These are phyloP conservation scores for Tuber calosporum DNA, from an alignment of 495 filamentous ascomycete species.

Conservation along the genomic window DNA sequence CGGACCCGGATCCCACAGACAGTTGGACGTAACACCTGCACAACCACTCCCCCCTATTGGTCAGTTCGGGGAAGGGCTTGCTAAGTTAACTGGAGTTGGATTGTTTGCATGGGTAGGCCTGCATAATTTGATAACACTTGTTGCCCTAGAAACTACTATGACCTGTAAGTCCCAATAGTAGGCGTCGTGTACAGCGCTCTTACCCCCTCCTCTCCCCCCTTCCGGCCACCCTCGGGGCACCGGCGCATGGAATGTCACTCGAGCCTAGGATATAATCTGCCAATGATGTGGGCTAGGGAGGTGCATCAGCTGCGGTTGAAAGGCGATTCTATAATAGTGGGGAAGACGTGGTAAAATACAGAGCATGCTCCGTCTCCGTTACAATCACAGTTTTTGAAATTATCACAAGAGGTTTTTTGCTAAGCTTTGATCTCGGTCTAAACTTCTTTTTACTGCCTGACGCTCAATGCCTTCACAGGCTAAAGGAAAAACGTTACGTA, in stretches of 20 bases:
- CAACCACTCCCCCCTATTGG: neutral
- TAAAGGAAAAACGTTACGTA: too few relatives aligned
- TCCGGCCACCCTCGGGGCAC: neutral
- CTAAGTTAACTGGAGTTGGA: neutral
- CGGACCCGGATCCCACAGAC: neutral
- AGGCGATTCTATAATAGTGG: neutral
- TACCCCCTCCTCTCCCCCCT: neutral
- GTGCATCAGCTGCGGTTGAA: neutral
- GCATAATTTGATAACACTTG: neutral
- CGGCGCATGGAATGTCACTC: neutral
- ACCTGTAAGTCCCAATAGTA: neutral
- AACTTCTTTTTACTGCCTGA: too few relatives aligned
- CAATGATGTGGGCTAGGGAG: neutral
- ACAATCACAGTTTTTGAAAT: too few relatives aligned
- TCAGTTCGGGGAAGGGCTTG: neutral
- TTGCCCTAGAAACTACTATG: neutral
- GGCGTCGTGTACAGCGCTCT: neutral
- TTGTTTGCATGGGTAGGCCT: neutral
- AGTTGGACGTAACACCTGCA: neutral
- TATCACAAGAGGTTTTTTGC: too few relatives aligned
- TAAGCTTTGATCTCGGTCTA: too few relatives aligned
- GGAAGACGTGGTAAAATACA: neutral
- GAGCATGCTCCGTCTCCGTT: too few relatives aligned
- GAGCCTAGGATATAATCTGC: neutral
- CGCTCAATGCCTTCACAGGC: too few relatives aligned